These are phyloP conservation scores for Fusarium humuli DNA, from an alignment of 2,329 filamentous ascomycete genomes.

Conservation along the genomic window DNA sequence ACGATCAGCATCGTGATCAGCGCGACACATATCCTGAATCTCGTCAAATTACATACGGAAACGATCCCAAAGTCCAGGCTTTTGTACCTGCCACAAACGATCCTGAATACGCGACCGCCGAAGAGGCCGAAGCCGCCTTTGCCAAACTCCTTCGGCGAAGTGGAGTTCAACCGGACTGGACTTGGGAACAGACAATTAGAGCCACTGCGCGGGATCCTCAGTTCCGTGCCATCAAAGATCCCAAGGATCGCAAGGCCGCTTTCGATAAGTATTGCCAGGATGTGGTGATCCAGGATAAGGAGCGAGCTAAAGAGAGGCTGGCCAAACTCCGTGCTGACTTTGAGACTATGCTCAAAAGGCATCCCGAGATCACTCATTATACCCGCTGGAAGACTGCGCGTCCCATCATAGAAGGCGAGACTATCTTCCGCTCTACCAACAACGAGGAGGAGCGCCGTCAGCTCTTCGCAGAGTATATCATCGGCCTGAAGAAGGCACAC, in stretches of 20 bases:
- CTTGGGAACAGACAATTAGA: slow-evolving; percentile 90
- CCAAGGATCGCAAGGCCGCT: slow-evolving; percentile 87
- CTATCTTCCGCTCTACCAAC: slow-evolving; percentile 91
- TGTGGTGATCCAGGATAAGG: slow-evolving; percentile 90
- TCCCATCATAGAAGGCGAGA: slow-evolving; percentile 93
- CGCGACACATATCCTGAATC: slow-evolving; percentile 62
- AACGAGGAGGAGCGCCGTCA: slow-evolving; percentile 88
- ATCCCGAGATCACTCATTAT: slow-evolving; percentile 97
- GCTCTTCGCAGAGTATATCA: slow-evolving; percentile 93
- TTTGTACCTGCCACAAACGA: slow-evolving; percentile 75
- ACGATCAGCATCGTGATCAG: slow-evolving; percentile 55
- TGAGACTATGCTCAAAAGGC: slow-evolving; percentile 92
- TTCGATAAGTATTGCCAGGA: slow-evolving; percentile 97
- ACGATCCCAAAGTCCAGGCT: slow-evolving; percentile 66
- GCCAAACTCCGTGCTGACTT: slow-evolving; percentile 94
- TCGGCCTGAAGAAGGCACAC: slow-evolving; percentile 84
- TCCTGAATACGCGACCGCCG: slow-evolving; percentile 80
- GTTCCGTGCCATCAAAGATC: slow-evolving; percentile 92
- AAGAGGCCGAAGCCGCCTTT: slow-evolving; percentile 94
- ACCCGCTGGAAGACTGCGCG: slow-evolving; percentile 97
- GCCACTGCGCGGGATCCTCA: slow-evolving; percentile 90
- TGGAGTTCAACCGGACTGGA: slow-evolving; percentile 90
- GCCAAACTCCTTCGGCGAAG: slow-evolving; percentile 87
- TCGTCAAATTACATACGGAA: slow-evolving; percentile 68
- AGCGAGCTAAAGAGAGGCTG: slow-evolving; percentile 91